Base-by-base conservation (phyloP, 331 rosid species). In the Ulmus americana region DNA sequence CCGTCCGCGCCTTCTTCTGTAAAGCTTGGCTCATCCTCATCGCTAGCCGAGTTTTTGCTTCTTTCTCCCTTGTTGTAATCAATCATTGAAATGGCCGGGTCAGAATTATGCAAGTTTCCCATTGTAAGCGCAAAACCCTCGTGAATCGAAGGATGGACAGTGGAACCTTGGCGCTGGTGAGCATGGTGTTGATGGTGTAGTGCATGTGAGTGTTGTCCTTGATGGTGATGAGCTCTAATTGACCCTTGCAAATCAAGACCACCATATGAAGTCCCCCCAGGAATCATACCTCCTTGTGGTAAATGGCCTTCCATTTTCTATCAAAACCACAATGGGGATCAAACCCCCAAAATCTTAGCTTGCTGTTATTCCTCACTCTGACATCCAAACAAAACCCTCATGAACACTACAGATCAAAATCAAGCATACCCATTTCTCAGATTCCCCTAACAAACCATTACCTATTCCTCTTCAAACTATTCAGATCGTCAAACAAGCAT, bases 21-120 rank as follows among this genome's bases (percentile, higher is more conserved):
- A 75, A 81, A 80, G 77, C 92, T 86, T 0, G 77, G 87, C 72
- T 87, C 95, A 8, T 87, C 97, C 47, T 88, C 95, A 40, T 89
- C 91, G 5, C 95, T 88, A 1, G 71, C 76, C 0, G 94, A 88
- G 85, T 82, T 80, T 70, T 83, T 88, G 83, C 74, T 70, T 57
- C 82, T 86, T 63, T 88, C 95, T 20, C 84, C 90, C 70, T 70
- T 86, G 45, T 59, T 76, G 72, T 81, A 80, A 76, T 92, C 95
- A 0, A 60, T 69, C 83, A 78, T 59, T 4, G 89, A 62, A 69
- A 83, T 68, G 45, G 82, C 55, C 65, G 80, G 90, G 43, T 86
- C 88, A 69, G 82, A 76, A 42, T 8, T 78, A 52, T 86, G 88
- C 69, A 82, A 14, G 38, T 80, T 59, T 70, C 84, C 92, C 83